A percentile compares a stretch with the other conserved stretches of the same genome.
Evolutionary conservation across 495 filamentous ascomycete species (phyloP).

Genomic region (Aspergillus indologenus): DNA sequence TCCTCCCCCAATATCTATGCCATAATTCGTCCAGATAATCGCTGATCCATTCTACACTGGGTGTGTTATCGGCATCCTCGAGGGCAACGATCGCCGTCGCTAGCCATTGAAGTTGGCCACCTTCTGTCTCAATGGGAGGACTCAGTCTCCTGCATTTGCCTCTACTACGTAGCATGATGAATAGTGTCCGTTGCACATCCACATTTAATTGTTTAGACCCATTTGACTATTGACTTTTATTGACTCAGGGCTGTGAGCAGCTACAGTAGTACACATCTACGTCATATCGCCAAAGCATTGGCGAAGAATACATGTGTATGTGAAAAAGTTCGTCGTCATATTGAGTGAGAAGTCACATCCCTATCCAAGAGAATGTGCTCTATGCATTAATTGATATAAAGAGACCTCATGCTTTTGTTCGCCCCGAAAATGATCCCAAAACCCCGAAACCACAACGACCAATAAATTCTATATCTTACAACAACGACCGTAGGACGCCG

Average conservation of each 20-base stretch:
- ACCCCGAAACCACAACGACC: conserved; percentile 8
- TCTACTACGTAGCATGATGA: not conserved
- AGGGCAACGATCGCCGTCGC: not conserved
- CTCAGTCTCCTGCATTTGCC: not conserved
- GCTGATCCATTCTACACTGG: not conserved
- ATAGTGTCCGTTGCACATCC: not conserved
- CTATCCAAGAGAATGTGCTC: not conserved
- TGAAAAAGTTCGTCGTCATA: not conserved
- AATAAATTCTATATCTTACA: conserved; percentile 20
- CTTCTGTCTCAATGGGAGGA: not conserved
- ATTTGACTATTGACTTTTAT: no score
- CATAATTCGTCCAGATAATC: not conserved
- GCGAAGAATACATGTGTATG: not conserved
- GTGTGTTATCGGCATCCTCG: not conserved
- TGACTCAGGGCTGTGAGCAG: no score
- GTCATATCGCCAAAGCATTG: not conserved
- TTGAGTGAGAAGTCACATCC: not conserved
- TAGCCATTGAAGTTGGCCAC: not conserved
- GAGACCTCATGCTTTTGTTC: conserved; percentile 3
- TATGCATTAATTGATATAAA: not conserved
- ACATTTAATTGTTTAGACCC: not conserved
- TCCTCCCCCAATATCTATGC: not conserved
- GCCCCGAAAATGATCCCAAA: conserved; percentile 10
- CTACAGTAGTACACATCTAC: not conserved
- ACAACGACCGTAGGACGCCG: conserved; percentile 56